phyloP scores from a whole-genome alignment of 2,329 filamentous ascomycete species.

The Knufia fluminis region DNA sequence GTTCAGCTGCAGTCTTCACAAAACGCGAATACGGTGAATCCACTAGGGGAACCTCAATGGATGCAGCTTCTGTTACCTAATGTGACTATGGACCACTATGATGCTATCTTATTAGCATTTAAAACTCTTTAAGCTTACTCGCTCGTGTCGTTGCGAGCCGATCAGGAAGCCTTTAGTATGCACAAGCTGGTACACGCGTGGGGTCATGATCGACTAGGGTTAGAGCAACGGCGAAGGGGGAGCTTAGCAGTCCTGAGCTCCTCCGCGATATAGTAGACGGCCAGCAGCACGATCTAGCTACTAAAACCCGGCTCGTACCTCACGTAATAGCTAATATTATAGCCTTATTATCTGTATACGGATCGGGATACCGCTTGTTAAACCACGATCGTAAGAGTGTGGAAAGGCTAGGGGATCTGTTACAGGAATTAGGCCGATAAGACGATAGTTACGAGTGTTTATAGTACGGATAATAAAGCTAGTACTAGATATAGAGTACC shows the following conservation, averaged over 20 bases:
- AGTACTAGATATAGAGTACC: constrained; percentile 22
- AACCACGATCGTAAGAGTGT: neutral
- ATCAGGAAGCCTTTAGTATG: constrained; percentile 3
- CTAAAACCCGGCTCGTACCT: neutral
- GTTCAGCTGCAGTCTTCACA: too few species aligned
- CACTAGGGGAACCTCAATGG: too few species aligned
- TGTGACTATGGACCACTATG: too few species aligned
- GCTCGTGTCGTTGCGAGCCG: neutral
- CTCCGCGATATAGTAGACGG: neutral
- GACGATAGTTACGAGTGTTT: constrained; percentile 1
- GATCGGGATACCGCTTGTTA: neutral
- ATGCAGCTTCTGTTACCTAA: too few species aligned
- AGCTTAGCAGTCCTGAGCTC: neutral
- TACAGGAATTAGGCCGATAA: neutral
- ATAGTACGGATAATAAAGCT: constrained; percentile 10
- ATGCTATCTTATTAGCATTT: neutral
- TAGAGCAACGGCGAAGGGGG: neutral
- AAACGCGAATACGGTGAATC: too few species aligned
- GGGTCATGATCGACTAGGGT: constrained; percentile 8
- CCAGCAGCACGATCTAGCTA: neutral
- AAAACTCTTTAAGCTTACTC: neutral
- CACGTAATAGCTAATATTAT: constrained; percentile 1
- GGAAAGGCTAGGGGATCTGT: neutral
- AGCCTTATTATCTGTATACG: neutral
- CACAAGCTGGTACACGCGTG: constrained; percentile 10